phyloP scores from a whole-genome alignment of 2,329 filamentous ascomycete genomes.

The Pseudonectria buxi region DNA sequence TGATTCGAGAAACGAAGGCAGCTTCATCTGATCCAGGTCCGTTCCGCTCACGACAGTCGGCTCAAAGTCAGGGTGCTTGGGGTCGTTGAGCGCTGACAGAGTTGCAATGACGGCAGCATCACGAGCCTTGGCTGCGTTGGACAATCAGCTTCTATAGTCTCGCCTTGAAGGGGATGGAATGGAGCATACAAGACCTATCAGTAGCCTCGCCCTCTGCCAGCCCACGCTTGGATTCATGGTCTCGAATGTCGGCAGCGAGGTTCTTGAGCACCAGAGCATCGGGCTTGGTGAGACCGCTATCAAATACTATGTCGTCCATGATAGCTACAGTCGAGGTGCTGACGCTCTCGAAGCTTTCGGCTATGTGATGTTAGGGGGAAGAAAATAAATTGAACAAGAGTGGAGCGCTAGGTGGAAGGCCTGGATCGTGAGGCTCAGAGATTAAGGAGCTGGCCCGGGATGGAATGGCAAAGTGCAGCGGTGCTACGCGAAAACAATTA shows the following conservation, averaged over 20 bases:
- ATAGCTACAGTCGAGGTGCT: background rate
- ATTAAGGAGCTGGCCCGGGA: no score
- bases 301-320: conserved; percentile 1
- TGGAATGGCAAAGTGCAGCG: no score
- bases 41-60: conserved; percentile 38
- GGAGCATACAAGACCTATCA: no score
- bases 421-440: no score
- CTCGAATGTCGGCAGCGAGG: conserved; percentile 1
- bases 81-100: conserved; percentile 37
- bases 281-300: conserved; percentile 1
- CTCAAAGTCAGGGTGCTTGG: conserved; percentile 34
- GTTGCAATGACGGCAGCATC: conserved; percentile 27
- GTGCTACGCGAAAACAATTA: no score
- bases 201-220: background rate
- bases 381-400: no score
- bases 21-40: conserved; percentile 32
- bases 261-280: conserved; percentile 1
- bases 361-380: no score
- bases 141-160: conserved; percentile 6
- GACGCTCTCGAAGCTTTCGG: no score
- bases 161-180: no score
- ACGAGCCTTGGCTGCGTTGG: conserved; percentile 6
- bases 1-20: conserved; percentile 35
- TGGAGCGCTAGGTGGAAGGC: no score
- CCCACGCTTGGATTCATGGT: background rate